Evolutionary conservation across 768 basidiomycete genomes (phyloP).

Genomic region (Serpula lacrymans): DNA sequence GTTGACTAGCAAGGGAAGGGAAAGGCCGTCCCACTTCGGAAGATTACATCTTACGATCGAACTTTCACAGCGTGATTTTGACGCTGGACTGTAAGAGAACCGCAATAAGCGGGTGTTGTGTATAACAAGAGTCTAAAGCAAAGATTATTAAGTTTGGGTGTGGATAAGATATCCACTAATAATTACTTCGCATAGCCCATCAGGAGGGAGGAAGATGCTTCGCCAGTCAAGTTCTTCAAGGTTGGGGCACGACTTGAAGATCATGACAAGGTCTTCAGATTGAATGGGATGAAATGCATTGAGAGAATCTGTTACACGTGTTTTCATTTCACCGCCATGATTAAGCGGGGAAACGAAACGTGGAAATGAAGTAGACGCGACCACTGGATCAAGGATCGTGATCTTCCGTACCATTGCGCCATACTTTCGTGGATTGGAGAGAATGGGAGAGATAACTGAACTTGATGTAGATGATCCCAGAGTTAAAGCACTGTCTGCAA

Average conservation of each 20-base stretch:
- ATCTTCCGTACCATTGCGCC: no score
- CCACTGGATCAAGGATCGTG: no score
- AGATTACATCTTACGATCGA: slow-evolving; percentile 8
- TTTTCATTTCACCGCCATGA: no score
- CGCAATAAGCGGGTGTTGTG: slow-evolving; percentile 19
- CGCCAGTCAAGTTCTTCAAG: slow-evolving; percentile 32
- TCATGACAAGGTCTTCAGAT: slow-evolving; percentile 4
- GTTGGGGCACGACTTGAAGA: slow-evolving; percentile 12
- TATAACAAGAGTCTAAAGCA: slow-evolving; percentile 18
- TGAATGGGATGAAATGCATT: no score
- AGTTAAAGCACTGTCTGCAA: slow-evolving; percentile 27
- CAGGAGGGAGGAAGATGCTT: slow-evolving; percentile 31
- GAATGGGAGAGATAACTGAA: slow-evolving; percentile 20
- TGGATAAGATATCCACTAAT: not conserved
- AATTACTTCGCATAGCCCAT: slow-evolving; percentile 37
- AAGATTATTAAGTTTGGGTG: not conserved
- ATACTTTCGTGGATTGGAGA: slow-evolving; percentile 31
- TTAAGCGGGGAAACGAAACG: no score
- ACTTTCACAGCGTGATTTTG: no score
- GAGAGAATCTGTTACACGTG: no score
- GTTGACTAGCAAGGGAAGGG: slow-evolving; percentile 28
- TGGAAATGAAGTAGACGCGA: no score
- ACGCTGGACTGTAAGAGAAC: slow-evolving; percentile 19
- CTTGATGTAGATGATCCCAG: no score
- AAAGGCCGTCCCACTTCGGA: slow-evolving; percentile 35